These are phyloP conservation scores for Trypanosoma rangeli DNA, from an alignment of 208 protist genomes.

Conservation along the genomic window DNA sequence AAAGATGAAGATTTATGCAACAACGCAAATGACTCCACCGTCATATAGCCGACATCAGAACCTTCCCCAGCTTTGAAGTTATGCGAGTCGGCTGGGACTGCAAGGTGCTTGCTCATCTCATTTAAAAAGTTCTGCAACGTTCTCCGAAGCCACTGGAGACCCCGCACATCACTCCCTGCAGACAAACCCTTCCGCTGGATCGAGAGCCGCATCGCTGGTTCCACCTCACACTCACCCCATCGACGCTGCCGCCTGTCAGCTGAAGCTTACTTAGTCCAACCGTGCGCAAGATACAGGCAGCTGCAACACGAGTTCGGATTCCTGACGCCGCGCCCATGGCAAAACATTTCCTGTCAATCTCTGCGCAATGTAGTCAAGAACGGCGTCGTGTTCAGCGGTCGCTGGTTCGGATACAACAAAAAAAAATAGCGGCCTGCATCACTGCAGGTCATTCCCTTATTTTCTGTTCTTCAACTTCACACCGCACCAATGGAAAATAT, in stretches of 20 bases:
- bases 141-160: conserved; percentile 10
- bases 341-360: not conserved
- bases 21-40: not conserved
- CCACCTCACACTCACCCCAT: not conserved
- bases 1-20: too few relatives aligned
- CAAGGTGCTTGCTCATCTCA: not conserved
- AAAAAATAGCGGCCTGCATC: not conserved
- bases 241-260: too few relatives aligned
- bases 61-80: not conserved
- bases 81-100: not conserved
- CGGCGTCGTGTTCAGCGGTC: not conserved
- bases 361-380: conserved; percentile 6
- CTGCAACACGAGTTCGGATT: conserved; percentile 9
- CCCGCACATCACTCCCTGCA: not conserved
- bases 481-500: too few relatives aligned
- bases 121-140: conserved; percentile 11
- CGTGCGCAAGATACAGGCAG: too few relatives aligned
- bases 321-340: not conserved
- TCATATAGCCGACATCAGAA: not conserved
- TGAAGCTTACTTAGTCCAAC: too few relatives aligned
- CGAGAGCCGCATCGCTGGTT: not conserved
- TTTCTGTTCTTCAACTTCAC: too few relatives aligned
- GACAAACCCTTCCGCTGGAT: too few relatives aligned
- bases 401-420: conserved; percentile 1
- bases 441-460: conserved; percentile 1